Percentiles rank a stretch among this genome's conserved stretches.
Conservation (phyloP, 352 stramenopile species). For the Globisporangium solare region DNA sequence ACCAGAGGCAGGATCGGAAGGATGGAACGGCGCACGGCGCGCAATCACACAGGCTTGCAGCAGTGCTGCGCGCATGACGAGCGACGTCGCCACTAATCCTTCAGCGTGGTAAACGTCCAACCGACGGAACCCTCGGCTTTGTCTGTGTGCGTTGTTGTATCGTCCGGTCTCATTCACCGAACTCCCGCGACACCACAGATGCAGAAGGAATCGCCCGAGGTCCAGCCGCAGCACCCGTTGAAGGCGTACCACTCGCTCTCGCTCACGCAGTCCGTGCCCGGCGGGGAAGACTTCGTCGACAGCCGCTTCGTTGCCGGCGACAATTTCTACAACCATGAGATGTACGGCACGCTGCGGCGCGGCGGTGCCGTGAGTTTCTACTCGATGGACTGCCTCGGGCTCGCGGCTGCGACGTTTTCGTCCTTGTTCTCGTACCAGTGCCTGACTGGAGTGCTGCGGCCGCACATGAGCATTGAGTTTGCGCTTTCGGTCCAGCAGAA, state of each 20-base stretch:
- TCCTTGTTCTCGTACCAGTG: constrained; percentile 56
- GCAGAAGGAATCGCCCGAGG: background rate
- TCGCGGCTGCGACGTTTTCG: constrained; percentile 55
- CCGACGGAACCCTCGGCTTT: too few relatives aligned
- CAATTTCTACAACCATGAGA: constrained; percentile 13
- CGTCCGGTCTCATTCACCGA: constrained; percentile 1
- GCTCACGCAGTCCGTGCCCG: background rate
- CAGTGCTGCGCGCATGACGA: too few relatives aligned
- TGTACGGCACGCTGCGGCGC: constrained; percentile 50
- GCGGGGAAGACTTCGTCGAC: constrained; percentile 8
- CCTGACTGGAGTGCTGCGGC: constrained; percentile 35
- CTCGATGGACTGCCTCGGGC: constrained; percentile 50
- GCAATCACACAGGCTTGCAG: too few relatives aligned
- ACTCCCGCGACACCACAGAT: background rate
- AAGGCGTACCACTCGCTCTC: background rate
- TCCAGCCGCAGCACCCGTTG: background rate
- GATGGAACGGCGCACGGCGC: too few relatives aligned
- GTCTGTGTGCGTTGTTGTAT: too few relatives aligned
- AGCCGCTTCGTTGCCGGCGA: constrained; percentile 51
- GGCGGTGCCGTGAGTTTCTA: constrained; percentile 44
- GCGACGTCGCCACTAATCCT: too few relatives aligned
- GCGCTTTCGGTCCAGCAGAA: constrained; percentile 30
- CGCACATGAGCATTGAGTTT: constrained; percentile 45
- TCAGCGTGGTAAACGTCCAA: too few relatives aligned
- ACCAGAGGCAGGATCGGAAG: too few relatives aligned